A percentile compares a stretch with the other conserved stretches of the same genome.
These are phyloP conservation scores for Kwoniella shivajii DNA, from an alignment of 1,284 basidiomycete genomes.

Conservation along the genomic window DNA sequence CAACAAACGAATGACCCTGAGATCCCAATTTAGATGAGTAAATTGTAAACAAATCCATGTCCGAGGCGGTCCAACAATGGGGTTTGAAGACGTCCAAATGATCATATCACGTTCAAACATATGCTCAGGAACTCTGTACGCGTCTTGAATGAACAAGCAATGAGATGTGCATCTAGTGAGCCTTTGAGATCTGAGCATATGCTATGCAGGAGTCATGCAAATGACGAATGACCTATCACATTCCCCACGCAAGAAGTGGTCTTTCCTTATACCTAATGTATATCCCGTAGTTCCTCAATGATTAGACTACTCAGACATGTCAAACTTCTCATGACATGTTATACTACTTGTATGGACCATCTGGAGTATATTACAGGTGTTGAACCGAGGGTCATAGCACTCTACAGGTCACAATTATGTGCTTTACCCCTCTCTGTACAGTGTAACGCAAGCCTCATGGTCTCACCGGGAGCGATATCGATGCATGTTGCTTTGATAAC, in stretches of 20 bases:
- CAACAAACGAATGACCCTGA: slow-evolving; percentile 4
- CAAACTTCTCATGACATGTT: no score
- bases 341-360: neutral
- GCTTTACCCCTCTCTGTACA: neutral
- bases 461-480: neutral
- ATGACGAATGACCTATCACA: no score
- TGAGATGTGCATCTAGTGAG: neutral
- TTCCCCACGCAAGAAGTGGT: no score
- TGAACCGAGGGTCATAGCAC: neutral
- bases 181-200: no score
- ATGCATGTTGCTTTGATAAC: neutral
- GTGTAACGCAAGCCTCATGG: neutral
- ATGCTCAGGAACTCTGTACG: neutral
- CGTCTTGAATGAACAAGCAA: neutral
- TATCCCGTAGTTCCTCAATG: no score
- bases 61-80: neutral
- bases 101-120: neutral
- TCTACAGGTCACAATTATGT: neutral
- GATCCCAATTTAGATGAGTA: neutral
- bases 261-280: no score
- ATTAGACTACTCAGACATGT: no score
- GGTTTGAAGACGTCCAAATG: neutral
- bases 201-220: no score
- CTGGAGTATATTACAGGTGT: neutral
- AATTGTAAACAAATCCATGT: slow-evolving; percentile 6